phyloP scores from a whole-genome alignment of 352 stramenopile species.

The Phytopythium helicoides region DNA sequence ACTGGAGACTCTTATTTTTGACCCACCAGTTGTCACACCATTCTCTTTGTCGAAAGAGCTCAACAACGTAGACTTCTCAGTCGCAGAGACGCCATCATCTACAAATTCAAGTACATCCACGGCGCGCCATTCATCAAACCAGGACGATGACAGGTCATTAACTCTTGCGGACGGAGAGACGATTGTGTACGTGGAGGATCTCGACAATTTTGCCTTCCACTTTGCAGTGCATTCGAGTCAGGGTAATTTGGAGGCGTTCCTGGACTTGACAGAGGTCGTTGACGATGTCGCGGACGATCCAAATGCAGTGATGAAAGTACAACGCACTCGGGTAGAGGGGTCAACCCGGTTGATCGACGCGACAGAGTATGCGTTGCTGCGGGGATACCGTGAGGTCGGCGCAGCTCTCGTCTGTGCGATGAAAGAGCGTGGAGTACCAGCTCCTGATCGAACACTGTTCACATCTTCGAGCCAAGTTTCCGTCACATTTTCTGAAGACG shows the following conservation, averaged over 20 bases:
- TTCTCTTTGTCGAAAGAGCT: too few species aligned
- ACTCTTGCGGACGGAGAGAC: neutral
- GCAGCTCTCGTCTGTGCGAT: slow-evolving; percentile 10
- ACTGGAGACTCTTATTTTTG: too few species aligned
- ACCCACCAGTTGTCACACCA: too few species aligned
- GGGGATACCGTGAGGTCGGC: slow-evolving; percentile 9
- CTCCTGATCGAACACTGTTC: too few species aligned
- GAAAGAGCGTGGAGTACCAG: neutral
- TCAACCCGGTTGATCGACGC: slow-evolving; percentile 3
- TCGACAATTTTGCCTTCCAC: slow-evolving; percentile 16
- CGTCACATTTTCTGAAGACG: too few species aligned
- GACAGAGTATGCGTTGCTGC: slow-evolving; percentile 17
- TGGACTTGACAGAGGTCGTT: neutral
- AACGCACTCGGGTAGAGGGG: neutral
- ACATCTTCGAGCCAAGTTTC: too few species aligned
- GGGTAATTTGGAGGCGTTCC: slow-evolving; percentile 8
- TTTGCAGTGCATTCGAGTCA: slow-evolving; percentile 7
- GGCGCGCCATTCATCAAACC: too few species aligned
- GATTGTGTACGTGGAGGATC: slow-evolving; percentile 13
- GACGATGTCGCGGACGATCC: slow-evolving; percentile 7
- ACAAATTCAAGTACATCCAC: too few species aligned
- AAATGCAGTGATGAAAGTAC: slow-evolving; percentile 7
- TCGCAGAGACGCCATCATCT: too few species aligned
- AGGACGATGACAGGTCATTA: too few species aligned
- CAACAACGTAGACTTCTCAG: too few species aligned